Conservation (phyloP, 1,284 basidiomycete genomes). For the Abortiporus biennis region DNA sequence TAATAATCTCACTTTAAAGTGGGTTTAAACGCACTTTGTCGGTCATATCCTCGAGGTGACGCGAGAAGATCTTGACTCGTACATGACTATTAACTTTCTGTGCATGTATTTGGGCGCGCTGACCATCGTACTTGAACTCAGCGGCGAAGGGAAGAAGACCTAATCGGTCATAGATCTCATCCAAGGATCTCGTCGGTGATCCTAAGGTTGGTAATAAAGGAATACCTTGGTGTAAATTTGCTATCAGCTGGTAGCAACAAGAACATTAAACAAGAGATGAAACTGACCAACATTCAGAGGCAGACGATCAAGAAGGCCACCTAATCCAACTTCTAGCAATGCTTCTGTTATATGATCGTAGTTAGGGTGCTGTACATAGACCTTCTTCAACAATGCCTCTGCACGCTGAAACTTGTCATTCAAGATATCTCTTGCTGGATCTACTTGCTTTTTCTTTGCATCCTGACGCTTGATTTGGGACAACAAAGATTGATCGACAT, state of each 20-base stretch:
- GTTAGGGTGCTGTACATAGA: slow-evolving; percentile 87
- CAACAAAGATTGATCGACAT: neutral
- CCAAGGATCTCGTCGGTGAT: slow-evolving; percentile 80
- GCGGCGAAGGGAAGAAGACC: slow-evolving; percentile 75
- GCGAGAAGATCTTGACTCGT: slow-evolving; percentile 74
- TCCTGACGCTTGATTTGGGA: slow-evolving; percentile 32
- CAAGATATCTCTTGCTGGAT: slow-evolving; percentile 40
- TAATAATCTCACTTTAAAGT: slow-evolving; percentile 4
- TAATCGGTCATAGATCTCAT: slow-evolving; percentile 76
- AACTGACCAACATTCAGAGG: slow-evolving; percentile 69
- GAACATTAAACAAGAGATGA: slow-evolving; percentile 24
- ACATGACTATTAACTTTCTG: slow-evolving; percentile 36
- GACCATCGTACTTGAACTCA: slow-evolving; percentile 92
- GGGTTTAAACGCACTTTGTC: slow-evolving; percentile 49
- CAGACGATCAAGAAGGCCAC: slow-evolving; percentile 57
- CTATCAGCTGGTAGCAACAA: slow-evolving; percentile 10
- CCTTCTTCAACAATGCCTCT: slow-evolving; percentile 63
- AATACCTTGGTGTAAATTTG: slow-evolving; percentile 38
- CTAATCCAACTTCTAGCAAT: slow-evolving; percentile 56
- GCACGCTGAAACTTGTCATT: slow-evolving; percentile 44
- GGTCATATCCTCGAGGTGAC: slow-evolving; percentile 92
- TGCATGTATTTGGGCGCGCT: slow-evolving; percentile 83
- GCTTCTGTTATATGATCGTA: slow-evolving; percentile 76
- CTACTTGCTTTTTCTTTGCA: slow-evolving; percentile 40
- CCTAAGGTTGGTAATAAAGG: slow-evolving; percentile 72